A percentile compares a stretch with the other conserved stretches of the same genome.
Conservation (phyloP, 768 basidiomycete genomes). For the Pisolithus microcarpus region DNA sequence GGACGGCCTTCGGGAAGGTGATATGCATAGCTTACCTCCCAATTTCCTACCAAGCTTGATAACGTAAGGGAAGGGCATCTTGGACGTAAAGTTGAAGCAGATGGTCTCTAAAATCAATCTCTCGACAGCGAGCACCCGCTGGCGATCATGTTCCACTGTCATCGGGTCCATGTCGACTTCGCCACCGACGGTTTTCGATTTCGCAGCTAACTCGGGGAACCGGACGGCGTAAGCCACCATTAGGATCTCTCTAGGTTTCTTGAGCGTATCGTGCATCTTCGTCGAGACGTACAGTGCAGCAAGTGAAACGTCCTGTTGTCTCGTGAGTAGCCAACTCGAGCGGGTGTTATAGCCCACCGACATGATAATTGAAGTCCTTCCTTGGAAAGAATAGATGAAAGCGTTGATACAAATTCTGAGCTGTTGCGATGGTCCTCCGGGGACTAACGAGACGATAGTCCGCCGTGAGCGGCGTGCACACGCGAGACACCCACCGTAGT, state of each 20-base stretch:
- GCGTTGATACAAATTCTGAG: slow-evolving; percentile 89
- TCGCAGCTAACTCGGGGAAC: slow-evolving; percentile 82
- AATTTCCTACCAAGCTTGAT: slow-evolving; percentile 77
- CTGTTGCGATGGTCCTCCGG: slow-evolving; percentile 85
- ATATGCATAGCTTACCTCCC: slow-evolving; percentile 39
- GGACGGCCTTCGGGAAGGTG: neutral
- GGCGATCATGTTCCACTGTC: slow-evolving; percentile 80
- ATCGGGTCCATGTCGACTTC: slow-evolving; percentile 81
- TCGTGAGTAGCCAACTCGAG: slow-evolving; percentile 2
- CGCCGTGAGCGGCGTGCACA: neutral
- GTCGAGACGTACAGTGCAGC: slow-evolving; percentile 88
- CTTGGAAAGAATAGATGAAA: slow-evolving; percentile 95
- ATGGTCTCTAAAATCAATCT: slow-evolving; percentile 89
- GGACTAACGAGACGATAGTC: slow-evolving; percentile 47
- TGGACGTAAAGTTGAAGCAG: slow-evolving; percentile 91
- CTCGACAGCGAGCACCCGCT: slow-evolving; percentile 79
- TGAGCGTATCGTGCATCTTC: slow-evolving; percentile 97
- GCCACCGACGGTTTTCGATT: slow-evolving; percentile 74
- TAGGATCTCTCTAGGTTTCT: slow-evolving; percentile 93
- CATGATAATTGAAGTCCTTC: slow-evolving; percentile 80
- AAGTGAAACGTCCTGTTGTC: slow-evolving; percentile 72
- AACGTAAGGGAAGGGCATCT: slow-evolving; percentile 82
- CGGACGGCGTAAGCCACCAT: slow-evolving; percentile 81
- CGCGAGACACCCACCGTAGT: neutral
- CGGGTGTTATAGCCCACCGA: slow-evolving; percentile 25